A percentile compares a stretch with the other conserved stretches of the same genome.
phyloP scores from a whole-genome alignment of 2,329 filamentous ascomycete genomes.

The Calonectria honghensis region DNA sequence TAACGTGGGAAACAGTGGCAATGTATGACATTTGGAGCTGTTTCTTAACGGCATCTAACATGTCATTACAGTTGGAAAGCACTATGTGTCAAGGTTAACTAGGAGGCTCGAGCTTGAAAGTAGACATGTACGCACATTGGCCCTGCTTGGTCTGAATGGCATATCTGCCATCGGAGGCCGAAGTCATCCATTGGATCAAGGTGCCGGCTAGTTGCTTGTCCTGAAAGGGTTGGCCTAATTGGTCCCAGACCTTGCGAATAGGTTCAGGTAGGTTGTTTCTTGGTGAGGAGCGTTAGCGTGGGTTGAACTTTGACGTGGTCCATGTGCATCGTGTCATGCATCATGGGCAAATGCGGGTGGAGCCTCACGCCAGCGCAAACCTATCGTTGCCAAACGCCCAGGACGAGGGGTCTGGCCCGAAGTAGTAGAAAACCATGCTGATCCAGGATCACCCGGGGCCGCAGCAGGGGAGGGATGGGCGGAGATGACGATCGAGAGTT shows the following conservation, averaged over 20 bases:
- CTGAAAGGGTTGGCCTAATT: constrained; percentile 30
- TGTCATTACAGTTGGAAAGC: constrained; percentile 31
- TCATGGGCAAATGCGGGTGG: constrained; percentile 15
- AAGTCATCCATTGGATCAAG: constrained; percentile 33
- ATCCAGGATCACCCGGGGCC: constrained; percentile 12
- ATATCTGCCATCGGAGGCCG: constrained; percentile 31
- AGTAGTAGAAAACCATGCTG: constrained; percentile 45
- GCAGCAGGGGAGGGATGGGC: neutral
- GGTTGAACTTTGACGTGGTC: constrained; percentile 9
- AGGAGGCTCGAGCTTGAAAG: neutral
- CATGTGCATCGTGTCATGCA: constrained; percentile 10
- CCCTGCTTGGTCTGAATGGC: constrained; percentile 40
- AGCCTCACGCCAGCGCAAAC: constrained; percentile 39
- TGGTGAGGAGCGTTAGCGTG: neutral
- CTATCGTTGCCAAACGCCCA: constrained; percentile 41
- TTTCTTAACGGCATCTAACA: constrained; percentile 11
- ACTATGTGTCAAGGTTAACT: constrained; percentile 27
- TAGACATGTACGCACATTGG: constrained; percentile 20
- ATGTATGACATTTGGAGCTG: neutral
- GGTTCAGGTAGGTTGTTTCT: constrained; percentile 36
- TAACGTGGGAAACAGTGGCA: constrained; percentile 8
- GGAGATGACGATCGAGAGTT: constrained; percentile 4
- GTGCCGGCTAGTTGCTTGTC: constrained; percentile 41
- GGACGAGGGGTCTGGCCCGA: constrained; percentile 39
- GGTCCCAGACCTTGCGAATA: constrained; percentile 37